Evolutionary conservation across 495 filamentous ascomycete species (phyloP).

Genomic region (Filosporella fistucella): DNA sequence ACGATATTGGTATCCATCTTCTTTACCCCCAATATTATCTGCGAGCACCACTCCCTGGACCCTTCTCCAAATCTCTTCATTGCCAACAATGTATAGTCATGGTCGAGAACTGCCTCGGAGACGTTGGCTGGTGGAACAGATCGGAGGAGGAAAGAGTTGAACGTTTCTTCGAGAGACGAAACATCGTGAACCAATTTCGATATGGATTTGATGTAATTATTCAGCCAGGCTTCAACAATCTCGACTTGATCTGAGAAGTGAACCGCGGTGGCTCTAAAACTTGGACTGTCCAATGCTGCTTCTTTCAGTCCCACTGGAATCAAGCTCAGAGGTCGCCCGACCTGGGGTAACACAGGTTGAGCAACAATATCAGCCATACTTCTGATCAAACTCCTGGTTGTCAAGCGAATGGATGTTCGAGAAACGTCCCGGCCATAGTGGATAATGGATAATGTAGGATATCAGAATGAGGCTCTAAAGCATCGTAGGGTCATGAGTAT

Average conservation of each 20-base stretch:
- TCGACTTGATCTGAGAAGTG: conserved; percentile 95
- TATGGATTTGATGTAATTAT: conserved; percentile 74
- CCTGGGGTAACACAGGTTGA: conserved; percentile 10
- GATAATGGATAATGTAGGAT: no score
- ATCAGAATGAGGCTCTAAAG: no score
- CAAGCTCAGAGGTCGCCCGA: conserved; percentile 29
- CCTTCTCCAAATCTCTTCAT: conserved; percentile 81
- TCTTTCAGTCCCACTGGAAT: conserved; percentile 67
- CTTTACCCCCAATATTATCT: conserved; percentile 64
- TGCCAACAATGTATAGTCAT: conserved; percentile 89
- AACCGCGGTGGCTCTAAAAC: conserved; percentile 81
- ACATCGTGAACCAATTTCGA: conserved; percentile 74
- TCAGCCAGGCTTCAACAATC: conserved; percentile 87
- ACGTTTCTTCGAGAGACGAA: conserved; percentile 58
- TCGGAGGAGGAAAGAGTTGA: conserved; percentile 70
- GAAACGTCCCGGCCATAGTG: no score
- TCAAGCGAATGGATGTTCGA: no score
- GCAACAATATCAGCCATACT: conserved; percentile 16
- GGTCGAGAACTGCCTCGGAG: conserved; percentile 79
- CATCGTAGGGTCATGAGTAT: no score
- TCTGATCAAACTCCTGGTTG: no score
- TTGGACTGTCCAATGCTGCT: conserved; percentile 92
- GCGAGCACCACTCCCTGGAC: conserved; percentile 78
- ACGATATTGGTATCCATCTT: conserved; percentile 70
- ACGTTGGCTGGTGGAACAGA: conserved; percentile 65